A percentile compares a stretch with the other conserved stretches of the same genome.
Conservation (phyloP, 805 yeast species). For the Metschnikowia noctiluminum region DNA sequence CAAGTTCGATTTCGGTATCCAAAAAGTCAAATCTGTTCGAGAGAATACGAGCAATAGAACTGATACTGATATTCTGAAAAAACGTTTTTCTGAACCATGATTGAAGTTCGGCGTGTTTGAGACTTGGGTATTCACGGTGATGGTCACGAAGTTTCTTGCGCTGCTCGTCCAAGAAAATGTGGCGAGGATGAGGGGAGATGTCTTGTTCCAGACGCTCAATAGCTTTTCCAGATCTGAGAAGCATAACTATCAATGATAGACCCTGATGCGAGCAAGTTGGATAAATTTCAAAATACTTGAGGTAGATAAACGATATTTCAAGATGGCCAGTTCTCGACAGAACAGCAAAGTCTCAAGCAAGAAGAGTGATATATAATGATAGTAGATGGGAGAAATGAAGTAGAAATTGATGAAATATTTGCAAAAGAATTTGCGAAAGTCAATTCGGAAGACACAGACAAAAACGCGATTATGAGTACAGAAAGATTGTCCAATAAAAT, state of each 20-base stretch:
- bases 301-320: no score
- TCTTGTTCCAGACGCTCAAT: background rate
- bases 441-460: background rate
- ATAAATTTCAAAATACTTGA: no score
- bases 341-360: no score
- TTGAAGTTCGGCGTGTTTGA: background rate
- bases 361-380: no score
- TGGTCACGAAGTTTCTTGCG: background rate
- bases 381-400: no score
- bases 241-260: no score
- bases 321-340: no score
- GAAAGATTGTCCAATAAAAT: no score
- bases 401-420: no score
- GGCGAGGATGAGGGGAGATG: no score
- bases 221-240: no score
- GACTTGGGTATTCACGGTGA: background rate
- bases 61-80: background rate
- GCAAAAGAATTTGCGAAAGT: background rate
- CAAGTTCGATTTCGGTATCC: background rate
- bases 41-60: background rate
- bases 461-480: background rate
- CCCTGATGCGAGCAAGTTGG: no score
- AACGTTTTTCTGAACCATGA: background rate
- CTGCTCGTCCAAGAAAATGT: background rate
- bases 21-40: background rate